These are phyloP conservation scores for Silybum marianum DNA, from an alignment of 129 eudicot genomes.

Conservation along the genomic window DNA sequence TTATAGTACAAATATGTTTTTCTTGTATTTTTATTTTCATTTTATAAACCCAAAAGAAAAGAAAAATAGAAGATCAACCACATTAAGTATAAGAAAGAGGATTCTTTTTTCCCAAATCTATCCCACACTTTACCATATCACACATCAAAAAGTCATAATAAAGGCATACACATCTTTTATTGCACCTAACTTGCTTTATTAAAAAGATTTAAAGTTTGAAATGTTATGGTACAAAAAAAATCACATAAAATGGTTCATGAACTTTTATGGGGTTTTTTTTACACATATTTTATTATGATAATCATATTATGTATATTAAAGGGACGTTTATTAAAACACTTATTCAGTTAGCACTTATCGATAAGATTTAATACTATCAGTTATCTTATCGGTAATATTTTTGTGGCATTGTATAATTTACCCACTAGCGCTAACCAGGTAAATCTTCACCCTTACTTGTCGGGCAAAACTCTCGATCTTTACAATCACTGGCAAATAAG, in stretches of 20 bases:
- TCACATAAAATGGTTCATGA: neutral
- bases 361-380: too few species aligned
- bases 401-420: too few species aligned
- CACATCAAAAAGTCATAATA: conserved; percentile 23
- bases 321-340: too few species aligned
- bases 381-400: too few species aligned
- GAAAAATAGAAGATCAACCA: conserved; percentile 19
- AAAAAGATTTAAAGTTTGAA: neutral
- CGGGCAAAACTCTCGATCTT: too few species aligned
- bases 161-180: conserved; percentile 21
- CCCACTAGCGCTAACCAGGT: too few species aligned
- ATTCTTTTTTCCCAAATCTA: conserved; percentile 20
- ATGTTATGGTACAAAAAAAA: neutral
- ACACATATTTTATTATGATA: neutral
- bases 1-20: too few species aligned
- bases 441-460: too few species aligned
- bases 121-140: conserved; percentile 25
- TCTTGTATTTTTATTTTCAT: neutral
- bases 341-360: too few species aligned
- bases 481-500: too few species aligned
- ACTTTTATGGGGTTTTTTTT: neutral
- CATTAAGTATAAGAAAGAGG: conserved; percentile 26
- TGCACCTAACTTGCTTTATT: conserved; percentile 16
- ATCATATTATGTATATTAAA: neutral
- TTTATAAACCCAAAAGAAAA: neutral